Percentiles rank a stretch among this genome's conserved stretches.
phyloP scores from a whole-genome alignment of 345 rosid species.

The Eucalyptus marginata region DNA sequence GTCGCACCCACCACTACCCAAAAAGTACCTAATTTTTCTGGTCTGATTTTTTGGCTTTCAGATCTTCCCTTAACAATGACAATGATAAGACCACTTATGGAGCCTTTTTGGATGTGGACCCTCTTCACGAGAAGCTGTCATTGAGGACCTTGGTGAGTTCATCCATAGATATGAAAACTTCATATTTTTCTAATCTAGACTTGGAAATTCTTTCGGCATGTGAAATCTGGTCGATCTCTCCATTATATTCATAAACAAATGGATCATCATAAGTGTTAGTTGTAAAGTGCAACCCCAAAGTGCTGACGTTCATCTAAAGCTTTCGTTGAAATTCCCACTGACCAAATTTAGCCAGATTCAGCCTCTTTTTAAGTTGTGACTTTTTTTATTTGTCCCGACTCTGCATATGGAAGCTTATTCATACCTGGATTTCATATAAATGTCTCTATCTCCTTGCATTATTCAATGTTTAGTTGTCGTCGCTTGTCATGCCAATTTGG shows the following conservation, averaged over 20 bases:
- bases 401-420: background rate
- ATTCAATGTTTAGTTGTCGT: background rate
- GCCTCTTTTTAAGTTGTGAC: background rate
- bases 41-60: background rate
- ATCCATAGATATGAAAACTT: background rate
- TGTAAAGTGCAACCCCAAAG: no score
- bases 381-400: background rate
- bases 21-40: background rate
- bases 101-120: conserved; percentile 41
- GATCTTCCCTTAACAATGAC: conserved; percentile 21
- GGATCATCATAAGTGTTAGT: background rate
- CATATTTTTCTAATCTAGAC: background rate
- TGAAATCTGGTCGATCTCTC: background rate
- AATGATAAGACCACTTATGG: conserved; percentile 43
- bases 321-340: background rate
- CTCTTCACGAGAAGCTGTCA: conserved; percentile 23
- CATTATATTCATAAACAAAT: background rate
- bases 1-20: background rate
- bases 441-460: background rate
- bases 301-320: background rate
- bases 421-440: background rate
- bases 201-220: background rate
- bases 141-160: conserved; percentile 44
- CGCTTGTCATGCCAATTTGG: background rate
- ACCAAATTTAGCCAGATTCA: background rate